Percentiles rank a stretch among this genome's conserved stretches.
Conservation (phyloP, 2,329 filamentous ascomycete genomes). For the Botrytis hyacinthi region DNA sequence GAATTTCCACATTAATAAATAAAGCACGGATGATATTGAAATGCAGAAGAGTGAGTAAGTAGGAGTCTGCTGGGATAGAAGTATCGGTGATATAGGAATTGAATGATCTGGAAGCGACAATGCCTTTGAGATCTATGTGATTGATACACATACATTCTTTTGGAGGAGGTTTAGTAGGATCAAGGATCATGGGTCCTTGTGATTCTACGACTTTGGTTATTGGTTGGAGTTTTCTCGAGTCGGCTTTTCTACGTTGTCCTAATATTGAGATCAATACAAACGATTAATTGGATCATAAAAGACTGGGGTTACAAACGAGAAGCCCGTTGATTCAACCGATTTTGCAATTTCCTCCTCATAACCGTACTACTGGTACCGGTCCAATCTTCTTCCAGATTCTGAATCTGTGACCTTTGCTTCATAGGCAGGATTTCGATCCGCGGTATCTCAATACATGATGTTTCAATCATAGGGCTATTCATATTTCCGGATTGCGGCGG, state of each 20-base stretch:
- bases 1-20: slow-evolving; percentile 38
- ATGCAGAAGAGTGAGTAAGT: slow-evolving; percentile 40
- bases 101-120: slow-evolving; percentile 20
- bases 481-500: no score
- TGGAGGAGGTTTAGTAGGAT: neutral
- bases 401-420: slow-evolving; percentile 23
- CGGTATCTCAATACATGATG: neutral
- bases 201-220: neutral
- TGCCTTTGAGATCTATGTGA: neutral
- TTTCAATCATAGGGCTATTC: neutral
- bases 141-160: slow-evolving; percentile 15
- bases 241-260: slow-evolving; percentile 12
- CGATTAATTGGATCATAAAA: no score
- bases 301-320: slow-evolving; percentile 29
- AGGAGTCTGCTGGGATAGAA: slow-evolving; percentile 28
- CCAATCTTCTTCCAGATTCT: slow-evolving; percentile 37
- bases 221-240: neutral
- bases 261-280: neutral
- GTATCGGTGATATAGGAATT: slow-evolving; percentile 1
- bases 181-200: neutral
- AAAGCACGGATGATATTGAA: slow-evolving; percentile 43
- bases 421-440: slow-evolving; percentile 25
- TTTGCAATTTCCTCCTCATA: slow-evolving; percentile 34
- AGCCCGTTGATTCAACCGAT: slow-evolving; percentile 35
- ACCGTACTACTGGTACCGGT: slow-evolving; percentile 37